Evolutionary conservation across 2,329 filamentous ascomycete genomes (phyloP), one percentile per base, ranked within the genome.

Genomic region (Cladorrhinum sp.): DNA sequence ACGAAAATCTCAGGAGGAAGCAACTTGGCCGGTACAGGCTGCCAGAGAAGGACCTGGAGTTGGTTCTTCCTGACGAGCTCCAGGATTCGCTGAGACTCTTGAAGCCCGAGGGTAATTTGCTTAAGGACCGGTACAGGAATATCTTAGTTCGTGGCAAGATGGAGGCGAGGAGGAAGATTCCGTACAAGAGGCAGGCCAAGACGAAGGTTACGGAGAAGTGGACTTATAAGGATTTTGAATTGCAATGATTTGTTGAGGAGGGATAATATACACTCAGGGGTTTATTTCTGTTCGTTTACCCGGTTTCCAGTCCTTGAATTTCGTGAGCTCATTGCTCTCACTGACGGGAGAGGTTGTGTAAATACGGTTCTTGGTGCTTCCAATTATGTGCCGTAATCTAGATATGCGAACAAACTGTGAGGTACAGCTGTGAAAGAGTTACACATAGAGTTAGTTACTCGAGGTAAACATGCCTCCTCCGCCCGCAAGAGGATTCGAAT

Each of bases 51-150:
- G 80, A 91, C 64, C 78, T 98, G 69, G 86, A 97, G 75, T 74
- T 97, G 68, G 81, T 97, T 63, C 75, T 97, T 63, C 84, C 92
- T 45, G 86, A 98, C 76, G 85, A 99, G 78, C 75, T 95, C 70
- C 82, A 96, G 75, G 85, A 96, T 71, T 88, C 92, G 54, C 77
- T 97, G 70, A 76, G 95, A 71, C 76, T 92, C 71, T 77, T 96
- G 66, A 96, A 93, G 75, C 95, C 95, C 0, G 95, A 99, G 75
- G 95, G 95, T n/a, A 98, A 97, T 72, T 78, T 97, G 41, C 80
- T 99, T 67, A 92, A 92, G 67, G 95, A 99, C 71, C 84, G 95
- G 55, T 98, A 96, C 79, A 83, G 95, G 64, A 98, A 85, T 73
- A 81, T 98, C 76, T 79, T 98, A 64, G 83, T 98, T 32, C 86